Evolutionary conservation across 2,329 filamentous ascomycete species (phyloP).

Genomic region (Coniochaeta ligniaria): DNA sequence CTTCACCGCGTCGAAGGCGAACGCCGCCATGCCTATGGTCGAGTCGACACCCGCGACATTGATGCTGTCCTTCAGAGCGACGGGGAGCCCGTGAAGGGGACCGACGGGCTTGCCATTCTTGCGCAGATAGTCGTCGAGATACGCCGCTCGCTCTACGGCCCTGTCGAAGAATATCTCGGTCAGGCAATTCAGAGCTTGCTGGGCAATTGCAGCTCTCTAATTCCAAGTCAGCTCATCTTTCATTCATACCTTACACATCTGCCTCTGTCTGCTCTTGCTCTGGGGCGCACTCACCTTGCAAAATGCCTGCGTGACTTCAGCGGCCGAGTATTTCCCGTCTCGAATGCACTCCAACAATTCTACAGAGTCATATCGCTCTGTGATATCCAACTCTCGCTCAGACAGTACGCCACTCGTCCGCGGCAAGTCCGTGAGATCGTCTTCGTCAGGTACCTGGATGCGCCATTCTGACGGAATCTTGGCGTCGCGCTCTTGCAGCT

Average conservation of each 20-base stretch:
- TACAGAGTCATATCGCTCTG: too few relatives aligned
- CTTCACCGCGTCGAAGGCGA: neutral
- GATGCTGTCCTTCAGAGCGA: slow-evolving; percentile 1
- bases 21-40: neutral
- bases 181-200: neutral
- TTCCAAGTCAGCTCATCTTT: too few relatives aligned
- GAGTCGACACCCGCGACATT: neutral
- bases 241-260: too few relatives aligned
- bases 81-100: neutral
- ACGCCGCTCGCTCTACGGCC: neutral
- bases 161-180: neutral
- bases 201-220: neutral
- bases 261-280: too few relatives aligned
- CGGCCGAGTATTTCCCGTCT: too few relatives aligned
- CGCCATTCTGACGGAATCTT: slow-evolving; percentile 1
- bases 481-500: neutral
- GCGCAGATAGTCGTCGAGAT: neutral
- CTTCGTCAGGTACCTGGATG: neutral
- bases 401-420: neutral
- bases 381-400: too few relatives aligned
- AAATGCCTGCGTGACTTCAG: too few relatives aligned
- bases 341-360: too few relatives aligned
- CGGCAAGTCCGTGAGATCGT: slow-evolving; percentile 1
- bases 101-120: neutral
- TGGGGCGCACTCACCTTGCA: too few relatives aligned